Evolutionary conservation across 2,329 filamentous ascomycete species (phyloP), one percentile per base, ranked within the genome.

Genomic region (Xenoacremonium recifei): DNA sequence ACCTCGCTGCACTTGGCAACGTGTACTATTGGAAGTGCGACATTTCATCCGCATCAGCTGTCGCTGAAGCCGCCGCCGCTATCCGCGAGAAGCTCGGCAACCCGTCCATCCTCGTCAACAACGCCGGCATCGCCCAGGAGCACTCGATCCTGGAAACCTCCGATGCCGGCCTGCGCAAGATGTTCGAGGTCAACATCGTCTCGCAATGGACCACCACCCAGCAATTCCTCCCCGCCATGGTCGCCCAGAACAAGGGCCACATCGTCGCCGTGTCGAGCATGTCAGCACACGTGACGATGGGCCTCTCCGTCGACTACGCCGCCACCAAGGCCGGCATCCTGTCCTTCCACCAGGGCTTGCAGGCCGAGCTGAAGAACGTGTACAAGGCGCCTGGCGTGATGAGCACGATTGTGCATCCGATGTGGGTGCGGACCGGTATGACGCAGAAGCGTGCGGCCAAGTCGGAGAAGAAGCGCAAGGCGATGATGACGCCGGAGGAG

Each of bases 181-280:
- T 13, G 7, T 47, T 87, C 58, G 76, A 79, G 41, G 78, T 87
- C 47, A 88, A 87, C 64, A 69, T 77, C 1, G 62, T 86, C 4
- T 68, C 79, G 0, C 82, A 85, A 64, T 84, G 78, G 66, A 78
- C 72, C 63, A 69, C 81, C 3, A 64, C 72, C 1, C 73, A 78
- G 50, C 75, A 82, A 47, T 87, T 87, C 63, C 64, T 87, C 1
- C 84, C 84, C 0, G 55, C 61, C 43, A 83, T 88, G 73, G 62
- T 82, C 19, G 53, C 61, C 12, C 53, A 55, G 4, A 78, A 85
- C 61, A 82, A 87, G 63, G 84, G 84, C 33, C 84, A 84, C 71
- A 64, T 88, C 17, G 79, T 87, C 21, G 87, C 79, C 1, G 73
- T 87, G n/a, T 80, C 84, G 11, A 80, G 75, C 6, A 67, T 79